Evolutionary conservation across 345 rosid genomes (phyloP).

Genomic region (Sisymbrium altissimum): DNA sequence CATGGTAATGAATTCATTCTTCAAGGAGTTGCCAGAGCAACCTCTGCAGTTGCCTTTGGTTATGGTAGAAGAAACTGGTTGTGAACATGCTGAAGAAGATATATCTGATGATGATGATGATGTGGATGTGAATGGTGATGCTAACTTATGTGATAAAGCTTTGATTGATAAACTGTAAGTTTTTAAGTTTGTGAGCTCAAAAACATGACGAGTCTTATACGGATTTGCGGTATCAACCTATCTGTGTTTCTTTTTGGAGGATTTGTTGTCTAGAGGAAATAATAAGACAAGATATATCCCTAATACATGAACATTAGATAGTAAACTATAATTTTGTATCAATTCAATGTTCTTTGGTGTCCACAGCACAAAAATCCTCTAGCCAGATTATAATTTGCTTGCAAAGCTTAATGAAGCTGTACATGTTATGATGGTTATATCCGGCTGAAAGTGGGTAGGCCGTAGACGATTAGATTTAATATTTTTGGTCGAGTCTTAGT

Average conservation of each 20-base stretch:
- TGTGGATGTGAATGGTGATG: slow-evolving; percentile 14
- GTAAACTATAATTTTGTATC: neutral
- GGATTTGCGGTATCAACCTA: neutral
- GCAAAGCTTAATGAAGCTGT: neutral
- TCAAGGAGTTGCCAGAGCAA: slow-evolving; percentile 59
- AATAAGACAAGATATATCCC: neutral
- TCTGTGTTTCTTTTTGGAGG: neutral
- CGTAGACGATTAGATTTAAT: no score
- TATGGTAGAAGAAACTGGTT: slow-evolving; percentile 46
- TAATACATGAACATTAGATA: neutral
- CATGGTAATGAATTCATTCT: slow-evolving; percentile 67
- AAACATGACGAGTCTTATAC: neutral
- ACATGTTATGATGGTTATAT: neutral
- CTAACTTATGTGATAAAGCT: slow-evolving; percentile 15
- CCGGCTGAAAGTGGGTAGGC: neutral
- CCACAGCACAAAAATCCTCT: neutral
- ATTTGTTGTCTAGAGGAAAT: neutral
- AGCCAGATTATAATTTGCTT: neutral
- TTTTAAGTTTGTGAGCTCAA: neutral
- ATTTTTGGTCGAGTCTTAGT: no score
- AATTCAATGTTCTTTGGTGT: neutral
- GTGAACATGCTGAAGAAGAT: slow-evolving; percentile 36
- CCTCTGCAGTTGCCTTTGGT: slow-evolving; percentile 59
- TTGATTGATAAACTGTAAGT: neutral
- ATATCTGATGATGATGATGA: slow-evolving; percentile 14